Evolutionary conservation across 2,329 filamentous ascomycete species (phyloP), one percentile per base, ranked within the genome.

Genomic region (Pyrenophora tritici-repentis): DNA sequence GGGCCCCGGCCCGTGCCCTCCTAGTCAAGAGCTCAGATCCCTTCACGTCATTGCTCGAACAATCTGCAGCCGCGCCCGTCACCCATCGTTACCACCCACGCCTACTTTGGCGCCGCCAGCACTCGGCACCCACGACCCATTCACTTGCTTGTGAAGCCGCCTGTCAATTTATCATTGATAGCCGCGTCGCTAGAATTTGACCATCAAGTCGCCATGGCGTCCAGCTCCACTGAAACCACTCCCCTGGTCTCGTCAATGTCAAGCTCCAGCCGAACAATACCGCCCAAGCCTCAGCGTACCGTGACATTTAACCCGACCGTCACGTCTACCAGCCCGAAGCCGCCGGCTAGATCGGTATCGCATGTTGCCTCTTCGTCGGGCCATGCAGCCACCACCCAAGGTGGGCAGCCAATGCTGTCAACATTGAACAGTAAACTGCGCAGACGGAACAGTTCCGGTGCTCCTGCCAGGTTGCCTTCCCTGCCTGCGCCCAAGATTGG

Each of bases 401-500:
- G 68, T 46, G 70, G 71, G 6, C 71, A 73, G 58, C 72, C 72
- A 2, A 72, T 74, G 70, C 83, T 96, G 18, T 86, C 91, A 4
- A 84, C 88, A 3, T 77, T 97, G 62, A 96, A 97, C 75, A 93
- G 81, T 81, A 96, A 92, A 75, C 81, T 97, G 39, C 87, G 90
- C 47, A 82, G 93, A 66, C 84, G 92, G 59, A 94, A 96, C 67
- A 96, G 90, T 73, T 87, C 91, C 65, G 87, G 90, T 45, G 79
- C 85, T 45, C 78, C 85, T 14, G 75, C 81, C 22, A 73, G 75
- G 34, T 70, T 71, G 31, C 73, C 78, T 3, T 47, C 63, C 13
- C 63, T 72, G n/a, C 73, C 76, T 1, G 74, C 67, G 8, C 76
- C 81, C 44, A 97, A 97, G 76, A 91, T 97, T 51, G 94, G 94